These are phyloP conservation scores for Neoascochyta sp. DNA, from an alignment of 2,329 filamentous ascomycete genomes.

Conservation along the genomic window DNA sequence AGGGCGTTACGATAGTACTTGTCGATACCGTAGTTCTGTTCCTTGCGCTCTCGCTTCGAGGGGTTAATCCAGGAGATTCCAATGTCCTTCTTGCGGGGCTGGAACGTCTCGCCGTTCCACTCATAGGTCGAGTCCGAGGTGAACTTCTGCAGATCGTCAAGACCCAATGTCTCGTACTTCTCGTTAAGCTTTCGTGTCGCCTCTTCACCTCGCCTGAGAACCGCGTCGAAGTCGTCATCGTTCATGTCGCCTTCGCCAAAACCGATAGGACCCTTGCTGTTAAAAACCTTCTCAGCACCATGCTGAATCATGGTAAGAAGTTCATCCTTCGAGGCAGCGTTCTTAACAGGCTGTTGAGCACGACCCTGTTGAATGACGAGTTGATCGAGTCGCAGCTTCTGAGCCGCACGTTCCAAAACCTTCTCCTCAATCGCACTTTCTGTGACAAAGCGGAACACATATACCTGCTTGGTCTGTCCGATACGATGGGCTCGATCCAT, in stretches of 20 bases:
- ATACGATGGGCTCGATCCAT: constrained; percentile 99
- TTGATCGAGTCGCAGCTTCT: constrained; percentile 94
- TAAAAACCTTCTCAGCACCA: constrained; percentile 91
- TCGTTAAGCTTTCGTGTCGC: constrained; percentile 86
- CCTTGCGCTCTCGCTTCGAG: constrained; percentile 95
- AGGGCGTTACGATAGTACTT: constrained; percentile 95
- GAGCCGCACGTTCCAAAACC: constrained; percentile 90
- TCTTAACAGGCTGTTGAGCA: constrained; percentile 84
- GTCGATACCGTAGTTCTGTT: constrained; percentile 97
- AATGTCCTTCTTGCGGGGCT: constrained; percentile 77
- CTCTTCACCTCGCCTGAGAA: constrained; percentile 80
- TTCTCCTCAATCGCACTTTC: constrained; percentile 99
- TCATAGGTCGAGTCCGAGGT: constrained; percentile 96
- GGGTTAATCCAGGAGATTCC: constrained; percentile 97
- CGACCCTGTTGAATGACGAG: constrained; percentile 97
- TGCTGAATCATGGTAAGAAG: constrained; percentile 98
- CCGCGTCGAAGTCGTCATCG: constrained; percentile 87
- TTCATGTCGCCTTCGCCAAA: constrained; percentile 60
- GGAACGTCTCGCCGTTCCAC: constrained; percentile 98
- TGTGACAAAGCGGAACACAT: constrained; percentile 94
- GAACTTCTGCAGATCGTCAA: constrained; percentile 97
- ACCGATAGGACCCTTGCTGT: constrained; percentile 64
- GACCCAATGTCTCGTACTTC: constrained; percentile 93
- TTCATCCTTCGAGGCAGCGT: constrained; percentile 92
- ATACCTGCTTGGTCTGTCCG: constrained; percentile 95